Evolutionary conservation across 2,329 filamentous ascomycete genomes (phyloP).

Genomic region (Sclerotinia spermophila): DNA sequence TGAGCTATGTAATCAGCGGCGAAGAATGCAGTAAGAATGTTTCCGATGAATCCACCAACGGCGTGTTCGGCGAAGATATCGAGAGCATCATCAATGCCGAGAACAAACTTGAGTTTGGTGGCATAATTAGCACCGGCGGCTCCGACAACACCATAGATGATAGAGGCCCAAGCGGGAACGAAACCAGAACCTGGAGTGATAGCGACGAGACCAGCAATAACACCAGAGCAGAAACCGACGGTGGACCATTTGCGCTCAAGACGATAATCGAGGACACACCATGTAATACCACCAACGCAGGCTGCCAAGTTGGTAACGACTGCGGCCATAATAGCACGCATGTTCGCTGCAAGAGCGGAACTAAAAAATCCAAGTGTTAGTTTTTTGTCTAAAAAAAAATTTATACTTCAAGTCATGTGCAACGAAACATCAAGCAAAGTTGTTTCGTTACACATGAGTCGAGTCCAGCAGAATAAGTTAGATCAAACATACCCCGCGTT

Average conservation of each 20-base stretch:
- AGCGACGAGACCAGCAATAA: constrained; percentile 80
- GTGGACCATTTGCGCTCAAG: constrained; percentile 90
- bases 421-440: constrained; percentile 6
- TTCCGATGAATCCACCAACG: constrained; percentile 74
- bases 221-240: constrained; percentile 88
- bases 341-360: constrained; percentile 73
- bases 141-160: constrained; percentile 73
- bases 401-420: neutral
- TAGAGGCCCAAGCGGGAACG: constrained; percentile 79
- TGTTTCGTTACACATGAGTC: neutral
- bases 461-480: neutral
- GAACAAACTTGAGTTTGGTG: constrained; percentile 83
- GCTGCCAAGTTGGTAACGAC: constrained; percentile 83
- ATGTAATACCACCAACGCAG: constrained; percentile 79
- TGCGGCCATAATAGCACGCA: constrained; percentile 82
- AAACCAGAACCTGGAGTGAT: constrained; percentile 85
- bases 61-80: constrained; percentile 86
- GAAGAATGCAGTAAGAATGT: constrained; percentile 76
- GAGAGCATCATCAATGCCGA: constrained; percentile 77
- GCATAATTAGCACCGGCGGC: constrained; percentile 81
- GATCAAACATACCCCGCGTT: constrained; percentile 60
- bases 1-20: constrained; percentile 80
- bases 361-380: neutral
- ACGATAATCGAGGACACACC: constrained; percentile 85
- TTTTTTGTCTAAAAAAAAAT: neutral